These are phyloP conservation scores for Excoecaria agallocha DNA, from an alignment of 345 rosid genomes.

Conservation along the genomic window DNA sequence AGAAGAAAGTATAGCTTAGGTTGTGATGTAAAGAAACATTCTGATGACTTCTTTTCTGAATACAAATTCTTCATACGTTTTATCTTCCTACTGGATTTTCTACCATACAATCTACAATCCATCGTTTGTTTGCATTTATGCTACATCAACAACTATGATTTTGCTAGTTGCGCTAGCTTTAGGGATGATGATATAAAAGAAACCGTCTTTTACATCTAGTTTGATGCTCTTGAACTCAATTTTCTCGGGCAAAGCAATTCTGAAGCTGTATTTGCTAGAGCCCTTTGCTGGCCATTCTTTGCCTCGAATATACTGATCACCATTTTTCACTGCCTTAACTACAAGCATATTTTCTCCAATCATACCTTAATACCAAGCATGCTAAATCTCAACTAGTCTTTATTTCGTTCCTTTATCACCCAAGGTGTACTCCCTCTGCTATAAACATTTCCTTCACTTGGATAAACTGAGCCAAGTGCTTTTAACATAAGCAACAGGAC, in stretches of 20 bases:
- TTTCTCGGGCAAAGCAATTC: background rate
- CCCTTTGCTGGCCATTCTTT: conserved; percentile 46
- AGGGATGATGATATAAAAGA: conserved; percentile 24
- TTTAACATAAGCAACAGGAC: background rate
- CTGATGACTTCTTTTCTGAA: background rate
- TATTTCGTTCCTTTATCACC: background rate
- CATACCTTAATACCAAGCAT: conserved; percentile 38
- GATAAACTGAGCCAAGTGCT: background rate
- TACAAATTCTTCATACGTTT: background rate
- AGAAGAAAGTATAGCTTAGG: background rate
- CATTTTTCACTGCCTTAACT: conserved; percentile 22
- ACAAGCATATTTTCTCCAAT: conserved; percentile 34
- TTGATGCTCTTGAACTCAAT: conserved; percentile 13
- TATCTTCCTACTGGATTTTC: background rate
- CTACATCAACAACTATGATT: conserved; percentile 20
- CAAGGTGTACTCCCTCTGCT: background rate
- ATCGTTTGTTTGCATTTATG: background rate
- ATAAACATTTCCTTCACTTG: background rate
- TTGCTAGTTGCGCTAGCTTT: conserved; percentile 18
- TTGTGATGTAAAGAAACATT: background rate
- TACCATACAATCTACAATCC: background rate
- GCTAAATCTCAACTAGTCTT: conserved; percentile 25
- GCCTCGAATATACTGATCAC: background rate
- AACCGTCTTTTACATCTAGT: conserved; percentile 45
- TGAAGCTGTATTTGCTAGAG: conserved; percentile 36